A percentile compares a stretch with the other conserved stretches of the same genome.
phyloP scores from a whole-genome alignment of 805 yeast genomes.

The Wickerhamiella kurtzmanii region DNA sequence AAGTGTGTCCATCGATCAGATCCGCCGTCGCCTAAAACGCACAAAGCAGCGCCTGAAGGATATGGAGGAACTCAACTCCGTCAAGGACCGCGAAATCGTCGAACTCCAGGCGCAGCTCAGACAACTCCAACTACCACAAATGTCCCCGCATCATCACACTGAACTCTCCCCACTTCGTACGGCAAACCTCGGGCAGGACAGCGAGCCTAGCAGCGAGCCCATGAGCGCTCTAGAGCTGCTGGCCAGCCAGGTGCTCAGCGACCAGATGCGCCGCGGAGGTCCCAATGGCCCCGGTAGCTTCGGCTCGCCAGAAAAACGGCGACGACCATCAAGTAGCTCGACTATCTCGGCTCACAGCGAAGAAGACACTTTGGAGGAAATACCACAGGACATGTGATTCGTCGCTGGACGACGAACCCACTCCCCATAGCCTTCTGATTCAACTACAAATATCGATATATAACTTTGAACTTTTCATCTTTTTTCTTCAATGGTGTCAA shows the following conservation, averaged over 20 bases:
- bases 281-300: constrained; percentile 7
- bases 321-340: constrained; percentile 26
- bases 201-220: constrained; percentile 1
- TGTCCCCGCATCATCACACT: constrained; percentile 8
- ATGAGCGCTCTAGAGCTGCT: constrained; percentile 39
- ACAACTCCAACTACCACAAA: background rate
- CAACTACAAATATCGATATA: too few relatives aligned
- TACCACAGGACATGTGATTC: background rate
- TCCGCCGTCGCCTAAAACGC: constrained; percentile 27
- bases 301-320: constrained; percentile 12
- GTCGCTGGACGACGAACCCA: background rate
- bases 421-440: too few relatives aligned
- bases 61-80: constrained; percentile 31
- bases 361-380: constrained; percentile 21
- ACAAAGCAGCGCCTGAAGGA: constrained; percentile 34
- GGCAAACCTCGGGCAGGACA: background rate
- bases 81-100: constrained; percentile 34
- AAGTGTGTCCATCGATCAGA: constrained; percentile 25
- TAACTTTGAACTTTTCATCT: too few relatives aligned
- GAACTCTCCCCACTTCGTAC: constrained; percentile 9
- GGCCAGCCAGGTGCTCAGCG: constrained; percentile 40
- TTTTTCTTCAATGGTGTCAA: too few relatives aligned
- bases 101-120: constrained; percentile 22
- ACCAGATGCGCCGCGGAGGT: constrained; percentile 20
- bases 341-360: constrained; percentile 26